Evolutionary conservation across 225 moss, liverwort and hornwort species (phyloP).

Genomic region (Lunularia cruciata): DNA sequence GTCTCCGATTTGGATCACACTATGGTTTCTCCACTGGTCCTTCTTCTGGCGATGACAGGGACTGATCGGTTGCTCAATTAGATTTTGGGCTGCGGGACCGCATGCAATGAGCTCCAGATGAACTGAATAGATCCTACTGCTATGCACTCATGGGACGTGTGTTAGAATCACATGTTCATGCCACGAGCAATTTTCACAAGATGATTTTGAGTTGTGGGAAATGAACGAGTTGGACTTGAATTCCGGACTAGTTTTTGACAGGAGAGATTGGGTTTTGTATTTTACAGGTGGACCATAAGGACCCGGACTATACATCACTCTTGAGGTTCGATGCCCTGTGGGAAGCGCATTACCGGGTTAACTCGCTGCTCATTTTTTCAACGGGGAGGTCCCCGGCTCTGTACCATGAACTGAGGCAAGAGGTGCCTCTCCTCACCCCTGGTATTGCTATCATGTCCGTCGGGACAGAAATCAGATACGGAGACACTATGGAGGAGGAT

Average conservation of each 20-base stretch:
- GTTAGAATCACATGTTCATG: not conserved
- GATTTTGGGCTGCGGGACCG: not conserved
- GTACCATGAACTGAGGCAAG: conserved; percentile 61
- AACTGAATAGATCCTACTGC: not conserved
- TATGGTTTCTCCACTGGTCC: conserved; percentile 46
- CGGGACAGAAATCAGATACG: conserved; percentile 87
- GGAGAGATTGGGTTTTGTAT: not conserved
- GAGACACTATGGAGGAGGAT: conserved; percentile 67
- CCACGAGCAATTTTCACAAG: not conserved
- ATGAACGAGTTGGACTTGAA: not conserved
- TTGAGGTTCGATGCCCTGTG: conserved; percentile 80
- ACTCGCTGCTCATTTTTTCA: conserved; percentile 86
- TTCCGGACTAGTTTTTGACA: not conserved
- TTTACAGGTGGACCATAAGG: conserved; percentile 88
- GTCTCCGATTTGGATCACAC: conserved; percentile 95
- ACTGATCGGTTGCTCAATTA: not conserved
- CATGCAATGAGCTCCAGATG: not conserved
- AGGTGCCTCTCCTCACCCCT: conserved; percentile 78
- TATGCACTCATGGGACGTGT: too few species aligned
- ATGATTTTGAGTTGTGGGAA: not conserved
- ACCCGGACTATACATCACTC: conserved; percentile 61
- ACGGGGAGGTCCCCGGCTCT: conserved; percentile 81
- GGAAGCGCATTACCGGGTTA: conserved; percentile 78
- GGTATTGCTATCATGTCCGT: conserved; percentile 84
- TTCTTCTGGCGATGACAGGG: not conserved